Evolutionary conservation across 2,329 filamentous ascomycete genomes (phyloP), one percentile per base, ranked within the genome.

Genomic region (Fusarium cicatricum): DNA sequence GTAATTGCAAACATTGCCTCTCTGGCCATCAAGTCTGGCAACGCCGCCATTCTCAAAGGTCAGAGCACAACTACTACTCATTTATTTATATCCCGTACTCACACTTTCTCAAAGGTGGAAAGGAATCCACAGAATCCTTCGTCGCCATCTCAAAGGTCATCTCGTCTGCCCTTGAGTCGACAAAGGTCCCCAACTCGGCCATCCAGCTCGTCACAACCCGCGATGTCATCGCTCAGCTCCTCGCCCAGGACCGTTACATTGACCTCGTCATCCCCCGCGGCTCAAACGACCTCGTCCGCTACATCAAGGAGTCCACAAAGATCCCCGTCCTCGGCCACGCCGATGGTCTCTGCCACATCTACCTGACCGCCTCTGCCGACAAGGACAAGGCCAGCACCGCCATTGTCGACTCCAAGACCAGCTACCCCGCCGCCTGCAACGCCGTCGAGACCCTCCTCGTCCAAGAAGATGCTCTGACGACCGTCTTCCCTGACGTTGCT

Each of bases 1-100:
- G 95, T 99, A 63, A 97, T 99, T 71, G 95, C 94, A 71, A 99
- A 99, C 75, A 98, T 99, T 71, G 92, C 95, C 60, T 91, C 93
- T 4, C 82, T 99, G 19, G 93, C 95, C 32, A 91, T 99, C 76
- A 99, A 99, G 75, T 98, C 94, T 11, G 95, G 92, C 69, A 99
- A 99, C 75, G 90, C 95, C 31, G 95, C 93, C 45, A 98, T 99
- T 69, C 81, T 99, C 58, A 99, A 99, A 82, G 94, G 88, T 83
- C 68, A 82, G 92, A 2, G 86, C 82, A 66, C 11, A 36, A 4
- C 8, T 4, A 4, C 8, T 4, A 19, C 11, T n/a, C 19, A 2
- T 14, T 15, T 12, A 8, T 6, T 28, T 5, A 3, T 7, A 10
- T 4, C 8, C 5, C 12, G 8, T 29, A 5, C 15, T 45, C 36